Base-by-base conservation (phyloP, 78 protist species). In the Salpingoeca rosetta region DNA sequence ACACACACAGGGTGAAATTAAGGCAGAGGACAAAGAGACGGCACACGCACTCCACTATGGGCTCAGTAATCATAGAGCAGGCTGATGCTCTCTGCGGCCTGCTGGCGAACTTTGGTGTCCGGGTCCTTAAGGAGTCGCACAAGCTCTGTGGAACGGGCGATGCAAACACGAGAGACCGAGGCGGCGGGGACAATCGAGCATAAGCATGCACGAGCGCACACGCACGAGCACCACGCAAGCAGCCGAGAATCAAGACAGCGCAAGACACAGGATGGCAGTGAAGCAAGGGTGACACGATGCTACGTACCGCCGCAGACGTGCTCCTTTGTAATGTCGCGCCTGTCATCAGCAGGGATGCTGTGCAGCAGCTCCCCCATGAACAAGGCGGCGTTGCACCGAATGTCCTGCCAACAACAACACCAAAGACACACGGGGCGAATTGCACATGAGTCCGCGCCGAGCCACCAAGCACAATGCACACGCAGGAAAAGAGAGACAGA, bases 291-390 rank as follows among this genome's bases (percentile, higher is more conserved):
- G 84, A 76, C 24, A 82, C 81, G 37, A 90, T 76, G 37, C 83
- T 82, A 51, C 65, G 17, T 51, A 51, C 65, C 11, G 91, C 41
- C 35, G 91, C 76, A 72, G 38, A 72, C 76, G 35, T 72, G 76
- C 76, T 80, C 78, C 7, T 86, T 72, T 35, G 76, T 85, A 51
- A 88, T 81, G 43, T 43, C 77, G 75, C 37, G 76, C 44, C 89
- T 45, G 65, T 88, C 85, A 17, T 91, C 91, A 37, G 84, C 93
- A 25, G 85, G 77, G 0, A 91, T 0, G 76, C 88, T 91, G 83
- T 86, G 87, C 73, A 91, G 72, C 65, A 91, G 51, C 75, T 85
- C 88, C 36, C 93, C 93, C 41, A 83, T 84, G 0, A 91, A 73
- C 1, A 90, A 80, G 0, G 91, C 89, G 7, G 90, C 89, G 72